phyloP scores from a whole-genome alignment of 306 rosid species.

The Carpinus viminea region DNA sequence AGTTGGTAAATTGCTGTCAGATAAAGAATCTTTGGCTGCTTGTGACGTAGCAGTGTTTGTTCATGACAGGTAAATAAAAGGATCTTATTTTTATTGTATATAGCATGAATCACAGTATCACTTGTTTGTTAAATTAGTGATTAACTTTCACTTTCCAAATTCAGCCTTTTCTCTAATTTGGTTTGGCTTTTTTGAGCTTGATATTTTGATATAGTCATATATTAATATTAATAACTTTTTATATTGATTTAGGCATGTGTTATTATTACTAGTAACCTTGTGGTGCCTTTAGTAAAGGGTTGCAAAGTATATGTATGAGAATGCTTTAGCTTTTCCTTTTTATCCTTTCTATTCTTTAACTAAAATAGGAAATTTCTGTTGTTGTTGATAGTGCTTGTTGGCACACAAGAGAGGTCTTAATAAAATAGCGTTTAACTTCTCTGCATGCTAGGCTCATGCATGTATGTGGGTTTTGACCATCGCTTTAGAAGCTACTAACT shows the following conservation, averaged over 20 bases:
- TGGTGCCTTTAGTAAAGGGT: not conserved
- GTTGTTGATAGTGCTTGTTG: not conserved
- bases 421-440: not conserved
- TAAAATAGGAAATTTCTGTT: not conserved
- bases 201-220: not conserved
- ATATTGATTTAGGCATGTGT: not conserved
- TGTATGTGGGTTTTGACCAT: not conserved
- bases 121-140: not conserved
- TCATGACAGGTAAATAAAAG: conserved; percentile 71
- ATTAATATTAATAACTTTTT: not conserved
- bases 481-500: not conserved
- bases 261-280: not conserved
- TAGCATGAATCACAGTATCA: not conserved
- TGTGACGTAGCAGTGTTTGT: conserved; percentile 91
- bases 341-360: not conserved
- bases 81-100: not conserved
- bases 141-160: not conserved
- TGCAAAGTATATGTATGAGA: not conserved
- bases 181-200: not conserved
- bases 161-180: not conserved
- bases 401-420: not conserved
- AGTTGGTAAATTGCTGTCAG: conserved; percentile 57
- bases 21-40: conserved; percentile 87
- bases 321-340: not conserved
- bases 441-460: not conserved